Conservation (phyloP, 345 rosid genomes). For the Linum trigynum region DNA sequence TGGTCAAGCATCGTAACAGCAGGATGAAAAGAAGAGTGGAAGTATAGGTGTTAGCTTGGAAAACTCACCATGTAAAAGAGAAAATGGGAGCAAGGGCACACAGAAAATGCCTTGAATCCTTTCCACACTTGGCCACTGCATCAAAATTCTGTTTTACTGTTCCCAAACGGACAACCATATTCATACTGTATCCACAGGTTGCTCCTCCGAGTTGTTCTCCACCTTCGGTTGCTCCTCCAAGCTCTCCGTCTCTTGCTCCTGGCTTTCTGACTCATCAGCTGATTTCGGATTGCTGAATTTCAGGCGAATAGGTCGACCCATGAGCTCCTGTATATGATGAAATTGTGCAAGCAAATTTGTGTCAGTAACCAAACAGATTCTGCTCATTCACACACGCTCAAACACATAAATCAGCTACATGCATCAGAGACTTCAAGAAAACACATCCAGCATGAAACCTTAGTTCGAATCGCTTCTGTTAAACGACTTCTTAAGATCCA, state of each 20-base stretch:
- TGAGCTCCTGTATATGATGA: slow-evolving; percentile 46
- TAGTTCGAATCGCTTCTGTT: neutral
- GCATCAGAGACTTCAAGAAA: neutral
- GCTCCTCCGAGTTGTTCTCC: slow-evolving; percentile 17
- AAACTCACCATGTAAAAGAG: too few species aligned
- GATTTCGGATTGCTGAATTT: slow-evolving; percentile 43
- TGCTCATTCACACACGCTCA: neutral
- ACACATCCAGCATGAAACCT: neutral
- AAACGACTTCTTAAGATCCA: neutral
- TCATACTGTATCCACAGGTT: slow-evolving; percentile 7
- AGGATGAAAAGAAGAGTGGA: too few species aligned
- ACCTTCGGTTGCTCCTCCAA: slow-evolving; percentile 23
- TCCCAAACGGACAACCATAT: neutral
- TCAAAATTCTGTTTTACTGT: too few species aligned
- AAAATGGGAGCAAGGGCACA: neutral
- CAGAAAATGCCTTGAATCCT: slow-evolving; percentile 5
- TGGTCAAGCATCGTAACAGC: too few species aligned
- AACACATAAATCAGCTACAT: neutral
- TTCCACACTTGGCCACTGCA: slow-evolving; percentile 3
- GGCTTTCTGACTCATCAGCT: slow-evolving; percentile 35
- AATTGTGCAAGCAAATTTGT: slow-evolving; percentile 6
- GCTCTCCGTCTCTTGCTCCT: slow-evolving; percentile 21
- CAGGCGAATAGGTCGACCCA: slow-evolving; percentile 69
- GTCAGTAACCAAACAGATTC: neutral
- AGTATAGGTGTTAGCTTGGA: too few species aligned